phyloP scores from a whole-genome alignment of 306 rosid genomes.

The Quercus variabilis region DNA sequence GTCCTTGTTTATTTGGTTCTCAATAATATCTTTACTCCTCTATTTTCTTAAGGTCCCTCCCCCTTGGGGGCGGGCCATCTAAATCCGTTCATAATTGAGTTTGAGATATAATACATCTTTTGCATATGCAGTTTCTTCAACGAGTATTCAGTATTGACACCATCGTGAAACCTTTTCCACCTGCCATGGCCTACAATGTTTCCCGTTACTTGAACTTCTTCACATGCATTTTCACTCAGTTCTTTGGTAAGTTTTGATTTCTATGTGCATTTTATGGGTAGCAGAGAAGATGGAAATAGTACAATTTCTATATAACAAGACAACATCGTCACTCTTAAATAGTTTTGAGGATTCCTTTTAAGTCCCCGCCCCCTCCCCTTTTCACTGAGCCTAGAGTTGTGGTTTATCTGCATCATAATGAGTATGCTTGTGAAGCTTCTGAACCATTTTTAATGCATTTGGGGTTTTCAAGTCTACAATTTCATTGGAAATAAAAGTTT shows the following conservation, averaged over 20 bases:
- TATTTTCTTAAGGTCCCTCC: too few species aligned
- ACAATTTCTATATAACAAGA: neutral
- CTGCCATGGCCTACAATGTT: slow-evolving; percentile 68
- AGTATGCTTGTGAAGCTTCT: neutral
- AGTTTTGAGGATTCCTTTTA: neutral
- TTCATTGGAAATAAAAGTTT: neutral
- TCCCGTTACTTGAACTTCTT: slow-evolving; percentile 96
- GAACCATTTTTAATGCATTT: too few species aligned
- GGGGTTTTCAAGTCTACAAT: neutral
- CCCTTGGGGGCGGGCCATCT: too few species aligned
- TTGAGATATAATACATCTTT: slow-evolving; percentile 6
- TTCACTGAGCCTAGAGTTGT: neutral
- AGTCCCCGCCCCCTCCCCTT: neutral
- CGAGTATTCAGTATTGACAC: slow-evolving; percentile 92
- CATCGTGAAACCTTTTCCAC: slow-evolving; percentile 83
- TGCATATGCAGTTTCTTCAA: slow-evolving; percentile 75
- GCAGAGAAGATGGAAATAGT: neutral
- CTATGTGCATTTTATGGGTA: neutral
- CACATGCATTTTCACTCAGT: slow-evolving; percentile 92
- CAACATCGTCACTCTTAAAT: neutral
- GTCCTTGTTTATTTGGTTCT: neutral
- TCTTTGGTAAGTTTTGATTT: slow-evolving; percentile 67
- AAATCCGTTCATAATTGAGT: neutral
- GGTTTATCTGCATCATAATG: neutral
- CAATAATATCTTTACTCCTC: neutral